Evolutionary conservation across 1,284 basidiomycete genomes (phyloP), one percentile per base, ranked within the genome.

Genomic region (Ganoderma resinaceum): DNA sequence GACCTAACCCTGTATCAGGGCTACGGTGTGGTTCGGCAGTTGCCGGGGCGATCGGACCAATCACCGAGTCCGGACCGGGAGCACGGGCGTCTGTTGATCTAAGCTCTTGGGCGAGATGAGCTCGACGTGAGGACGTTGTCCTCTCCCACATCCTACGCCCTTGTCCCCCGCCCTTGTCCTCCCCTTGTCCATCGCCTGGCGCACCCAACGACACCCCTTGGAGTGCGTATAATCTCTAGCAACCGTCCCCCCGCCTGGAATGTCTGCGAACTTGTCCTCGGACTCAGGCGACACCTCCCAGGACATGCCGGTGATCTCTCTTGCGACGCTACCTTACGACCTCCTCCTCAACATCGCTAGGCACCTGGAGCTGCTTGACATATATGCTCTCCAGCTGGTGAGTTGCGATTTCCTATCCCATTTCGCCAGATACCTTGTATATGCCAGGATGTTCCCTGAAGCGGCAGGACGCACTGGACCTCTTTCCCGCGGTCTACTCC

Each of bases 311-410:
- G 58, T 60, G 37, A 72, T 73, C 61, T 73, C 76, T 23, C 80
- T 91, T 61, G 81, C 82, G 66, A 82, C 80, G 4, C 81, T 91
- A 23, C 90, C 90, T 0, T 91, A 91, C 78, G 90, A 91, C 80
- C 80, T 91, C n/a, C 77, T 91, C 57, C 82, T 91, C 64, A 88
- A 89, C 78, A 85, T 92, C 75, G 85, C 88, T 2, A 83, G 83
- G 52, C 86, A 88, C 78, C 83, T 92, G 40, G 82, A 88, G 71
- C 78, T 89, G 72, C 79, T 79, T 43, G 90, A 91, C 76, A 82
- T 92, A 29, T 83, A 86, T 76, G 77, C 83, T 53, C 78, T 91
- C 8, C 89, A 90, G 75, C 74, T 84, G 68, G 90, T 91, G 78
- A 83, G 89, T 80, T 1, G n/a, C 11, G 18, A 18, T 60, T n/a